Conservation (phyloP, 2,329 filamentous ascomycete species). For the Scedosporium boydii region DNA sequence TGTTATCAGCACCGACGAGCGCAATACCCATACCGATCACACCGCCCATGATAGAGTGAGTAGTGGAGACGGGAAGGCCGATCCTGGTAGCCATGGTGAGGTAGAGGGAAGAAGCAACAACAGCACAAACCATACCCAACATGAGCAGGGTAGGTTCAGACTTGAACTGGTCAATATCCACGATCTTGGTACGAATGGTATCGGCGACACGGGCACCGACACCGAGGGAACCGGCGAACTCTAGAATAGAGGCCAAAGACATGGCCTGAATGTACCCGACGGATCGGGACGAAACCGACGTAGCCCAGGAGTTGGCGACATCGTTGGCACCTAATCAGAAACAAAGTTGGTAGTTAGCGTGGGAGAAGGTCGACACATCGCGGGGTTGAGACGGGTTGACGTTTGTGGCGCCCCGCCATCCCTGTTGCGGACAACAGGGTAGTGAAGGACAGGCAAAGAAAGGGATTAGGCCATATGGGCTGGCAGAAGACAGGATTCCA, state of each 20-base stretch:
- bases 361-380: too few species aligned
- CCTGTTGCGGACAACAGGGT: neutral
- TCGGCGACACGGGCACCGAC: slow-evolving; percentile 52
- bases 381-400: neutral
- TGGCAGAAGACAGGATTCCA: neutral
- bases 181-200: slow-evolving; percentile 52
- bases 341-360: neutral
- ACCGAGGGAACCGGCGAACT: slow-evolving; percentile 49
- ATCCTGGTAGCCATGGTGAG: slow-evolving; percentile 44
- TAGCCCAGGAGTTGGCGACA: slow-evolving; percentile 70
- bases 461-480: neutral
- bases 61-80: slow-evolving; percentile 53
- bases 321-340: slow-evolving; percentile 38
- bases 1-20: slow-evolving; percentile 36
- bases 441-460: neutral
- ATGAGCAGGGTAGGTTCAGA: slow-evolving; percentile 42
- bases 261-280: slow-evolving; percentile 52
- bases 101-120: slow-evolving; percentile 42
- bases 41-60: slow-evolving; percentile 50
- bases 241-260: slow-evolving; percentile 47
- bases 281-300: slow-evolving; percentile 61
- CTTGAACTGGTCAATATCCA: slow-evolving; percentile 36
- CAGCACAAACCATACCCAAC: slow-evolving; percentile 48
- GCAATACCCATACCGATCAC: slow-evolving; percentile 52
- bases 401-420: neutral